Percentiles rank a stretch among this genome's conserved stretches.
Conservation (phyloP, 2,329 filamentous ascomycete species). For the Sordariomycetes sp. region DNA sequence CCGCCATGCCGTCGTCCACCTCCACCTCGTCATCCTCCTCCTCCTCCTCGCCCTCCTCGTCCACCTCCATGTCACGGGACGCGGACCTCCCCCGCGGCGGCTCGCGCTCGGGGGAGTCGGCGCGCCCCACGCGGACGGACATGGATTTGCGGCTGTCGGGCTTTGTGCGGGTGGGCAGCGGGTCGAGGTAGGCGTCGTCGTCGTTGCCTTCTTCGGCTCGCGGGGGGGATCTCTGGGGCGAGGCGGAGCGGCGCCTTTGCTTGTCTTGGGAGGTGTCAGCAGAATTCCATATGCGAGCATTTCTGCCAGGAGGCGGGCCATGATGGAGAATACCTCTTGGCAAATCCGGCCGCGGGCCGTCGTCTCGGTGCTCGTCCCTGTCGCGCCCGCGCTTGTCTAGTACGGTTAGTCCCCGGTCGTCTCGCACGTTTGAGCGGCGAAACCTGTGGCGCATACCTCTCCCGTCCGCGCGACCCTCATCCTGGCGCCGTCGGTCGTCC, state of each 20-base stretch:
- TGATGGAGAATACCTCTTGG: neutral
- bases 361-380: neutral
- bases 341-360: slow-evolving; percentile 1
- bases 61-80: slow-evolving; percentile 4
- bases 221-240: slow-evolving; percentile 14
- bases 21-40: slow-evolving; percentile 31
- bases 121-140: slow-evolving; percentile 21
- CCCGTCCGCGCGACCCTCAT: slow-evolving; percentile 9
- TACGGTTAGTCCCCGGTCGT: neutral
- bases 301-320: neutral
- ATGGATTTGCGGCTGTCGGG: slow-evolving; percentile 13
- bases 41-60: slow-evolving; percentile 9
- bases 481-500: slow-evolving; percentile 17
- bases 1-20: slow-evolving; percentile 56
- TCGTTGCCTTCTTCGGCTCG: slow-evolving; percentile 4
- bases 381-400: neutral
- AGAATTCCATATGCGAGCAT: neutral
- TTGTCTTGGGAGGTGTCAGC: slow-evolving; percentile 8
- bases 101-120: slow-evolving; percentile 2
- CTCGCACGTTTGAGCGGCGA: neutral
- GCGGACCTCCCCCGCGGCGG: slow-evolving; percentile 5
- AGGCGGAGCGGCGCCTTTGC: slow-evolving; percentile 24
- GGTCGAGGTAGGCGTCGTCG: slow-evolving; percentile 1
- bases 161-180: slow-evolving; percentile 12
- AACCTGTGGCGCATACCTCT: neutral